These are phyloP conservation scores for Mangifera indica DNA, from an alignment of 345 rosid species.

Conservation along the genomic window DNA sequence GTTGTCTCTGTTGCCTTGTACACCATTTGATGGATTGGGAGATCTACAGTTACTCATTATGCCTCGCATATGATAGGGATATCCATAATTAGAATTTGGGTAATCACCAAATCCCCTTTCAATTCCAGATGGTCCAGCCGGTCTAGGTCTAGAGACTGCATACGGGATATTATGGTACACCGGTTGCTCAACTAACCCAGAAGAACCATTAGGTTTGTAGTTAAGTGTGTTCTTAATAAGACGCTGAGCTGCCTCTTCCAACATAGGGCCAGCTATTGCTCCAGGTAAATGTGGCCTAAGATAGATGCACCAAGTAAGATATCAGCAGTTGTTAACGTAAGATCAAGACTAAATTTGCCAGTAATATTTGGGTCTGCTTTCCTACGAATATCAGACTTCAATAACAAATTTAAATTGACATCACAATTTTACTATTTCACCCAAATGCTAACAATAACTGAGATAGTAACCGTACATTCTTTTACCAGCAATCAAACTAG, in stretches of 20 bases:
- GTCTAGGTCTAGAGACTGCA: constrained; percentile 43
- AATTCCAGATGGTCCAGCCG: constrained; percentile 55
- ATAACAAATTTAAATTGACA: constrained; percentile 2
- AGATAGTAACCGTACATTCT: neutral
- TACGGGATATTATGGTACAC: constrained; percentile 36
- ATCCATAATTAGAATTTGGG: constrained; percentile 41
- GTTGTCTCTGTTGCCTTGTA: constrained; percentile 44
- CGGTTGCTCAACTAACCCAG: constrained; percentile 47
- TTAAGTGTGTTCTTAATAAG: constrained; percentile 90
- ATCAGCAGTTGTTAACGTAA: neutral
- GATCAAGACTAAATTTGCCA: neutral
- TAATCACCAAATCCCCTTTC: constrained; percentile 50
- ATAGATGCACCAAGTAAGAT: neutral
- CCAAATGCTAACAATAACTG: neutral
- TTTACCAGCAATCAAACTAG: neutral
- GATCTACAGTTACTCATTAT: constrained; percentile 39
- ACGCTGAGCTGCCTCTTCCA: constrained; percentile 98
- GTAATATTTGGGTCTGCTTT: neutral
- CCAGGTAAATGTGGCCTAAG: constrained; percentile 80
- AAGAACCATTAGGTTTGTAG: constrained; percentile 51
- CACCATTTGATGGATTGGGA: constrained; percentile 38
- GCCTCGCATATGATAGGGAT: constrained; percentile 42
- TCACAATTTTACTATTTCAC: neutral
- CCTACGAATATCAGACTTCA: neutral
- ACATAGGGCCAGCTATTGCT: constrained; percentile 62